phyloP scores from a whole-genome alignment of 2,329 filamentous ascomycete genomes.

The Mollisiaceae sp. region DNA sequence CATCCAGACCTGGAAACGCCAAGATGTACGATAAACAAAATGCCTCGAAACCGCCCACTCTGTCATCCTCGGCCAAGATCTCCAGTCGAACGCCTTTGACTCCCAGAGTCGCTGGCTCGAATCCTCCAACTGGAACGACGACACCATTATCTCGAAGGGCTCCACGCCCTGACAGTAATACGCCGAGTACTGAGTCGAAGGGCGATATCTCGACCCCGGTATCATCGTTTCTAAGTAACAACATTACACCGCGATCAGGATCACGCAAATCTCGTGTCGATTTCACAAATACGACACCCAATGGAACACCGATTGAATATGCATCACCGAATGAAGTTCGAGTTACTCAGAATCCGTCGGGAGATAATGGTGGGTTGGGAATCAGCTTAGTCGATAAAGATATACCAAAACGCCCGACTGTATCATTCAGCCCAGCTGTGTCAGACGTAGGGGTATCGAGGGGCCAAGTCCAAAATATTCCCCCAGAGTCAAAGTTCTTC shows the following conservation, averaged over 20 bases:
- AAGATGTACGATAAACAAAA: constrained; percentile 56
- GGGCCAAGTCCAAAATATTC: constrained; percentile 35
- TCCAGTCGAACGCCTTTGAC: constrained; percentile 59
- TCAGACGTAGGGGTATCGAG: constrained; percentile 42
- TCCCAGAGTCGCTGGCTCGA: constrained; percentile 57
- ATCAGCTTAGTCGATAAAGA: constrained; percentile 38
- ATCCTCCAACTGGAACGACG: constrained; percentile 31
- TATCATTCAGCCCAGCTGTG: constrained; percentile 49
- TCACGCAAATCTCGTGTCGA: constrained; percentile 73
- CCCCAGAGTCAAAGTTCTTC: constrained; percentile 77
- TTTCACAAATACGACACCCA: constrained; percentile 70
- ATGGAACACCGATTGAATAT: constrained; percentile 55
- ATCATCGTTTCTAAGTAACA: constrained; percentile 63
- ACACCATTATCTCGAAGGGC: constrained; percentile 50
- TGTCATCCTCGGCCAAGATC: constrained; percentile 64
- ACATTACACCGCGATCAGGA: constrained; percentile 80
- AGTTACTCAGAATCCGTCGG: constrained; percentile 41
- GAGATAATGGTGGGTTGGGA: constrained; percentile 31
- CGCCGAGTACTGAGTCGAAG: constrained; percentile 30
- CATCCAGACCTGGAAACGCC: constrained; percentile 37
- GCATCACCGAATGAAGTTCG: constrained; percentile 41
- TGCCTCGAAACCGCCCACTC: constrained; percentile 62
- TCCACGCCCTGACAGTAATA: constrained; percentile 50
- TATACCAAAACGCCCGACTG: constrained; percentile 36
- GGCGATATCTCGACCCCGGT: constrained; percentile 61